Evolutionary conservation across 495 filamentous ascomycete species (phyloP), one percentile per base, ranked within the genome.

Genomic region (Patellaria atrata): DNA sequence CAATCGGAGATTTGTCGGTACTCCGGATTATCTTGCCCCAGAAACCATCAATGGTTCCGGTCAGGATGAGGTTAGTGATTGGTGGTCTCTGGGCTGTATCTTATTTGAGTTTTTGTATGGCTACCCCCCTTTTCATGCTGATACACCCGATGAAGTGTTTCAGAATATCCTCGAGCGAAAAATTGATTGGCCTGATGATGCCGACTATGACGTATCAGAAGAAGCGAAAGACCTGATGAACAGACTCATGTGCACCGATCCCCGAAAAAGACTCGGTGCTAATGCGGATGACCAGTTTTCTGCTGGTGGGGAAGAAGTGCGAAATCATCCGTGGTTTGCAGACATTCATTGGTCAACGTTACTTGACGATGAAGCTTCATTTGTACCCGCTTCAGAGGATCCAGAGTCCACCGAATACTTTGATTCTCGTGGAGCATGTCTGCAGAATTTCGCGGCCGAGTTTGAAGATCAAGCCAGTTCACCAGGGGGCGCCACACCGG

Each of bases 351-450:
- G 89, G 87, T 76, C 84, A 30, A 84, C 75, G 0, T 58, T 97
- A 13, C 65, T 92, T 3, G 78, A 94, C 44, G 89, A 94, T 36
- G 83, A 93, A 46, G 84, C 89, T 13, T 76, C 91, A 38, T 97
- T 97, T 52, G 76, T 97, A n/a, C 89, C 89, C 2, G 77, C 77
- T 19, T 73, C 79, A 3, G 82, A 92, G 47, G 85, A 97, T 41
- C 87, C 87, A 0, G 89, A 97, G 54, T 87, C 96, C 46, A 97
- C 89, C 0, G 89, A 97, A 47, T 97, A 97, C 49, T 97, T 97
- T 44, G 89, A 97, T 60, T 60, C 82, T 22, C 73, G 89, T 30
- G 89, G 89, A 18, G 89, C 89, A 14, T 87, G 79, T 4, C 59
- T 94, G 30, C 81, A 94, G 48, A 71, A 77, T 4, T 96, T 96